Evolutionary conservation across 2,329 filamentous ascomycete genomes (phyloP), one percentile per base, ranked within the genome.

Genomic region (Scytalidium sp.): DNA sequence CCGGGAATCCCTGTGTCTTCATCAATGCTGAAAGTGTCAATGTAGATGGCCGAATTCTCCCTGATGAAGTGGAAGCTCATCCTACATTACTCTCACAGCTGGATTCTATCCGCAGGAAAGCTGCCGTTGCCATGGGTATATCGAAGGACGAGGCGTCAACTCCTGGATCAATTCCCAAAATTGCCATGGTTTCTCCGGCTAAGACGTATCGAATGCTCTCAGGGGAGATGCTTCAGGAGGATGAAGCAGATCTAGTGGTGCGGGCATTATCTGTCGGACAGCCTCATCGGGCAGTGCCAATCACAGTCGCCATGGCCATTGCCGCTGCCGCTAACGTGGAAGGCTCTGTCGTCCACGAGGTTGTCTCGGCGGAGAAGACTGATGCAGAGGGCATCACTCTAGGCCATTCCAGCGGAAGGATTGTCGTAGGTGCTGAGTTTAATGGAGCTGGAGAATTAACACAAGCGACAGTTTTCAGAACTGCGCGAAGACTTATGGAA

Each of bases 1-100:
- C 80, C 1, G 78, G 78, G 1, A 87, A 86, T 56, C 85, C 84
- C 0, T 80, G 78, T 43, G 73, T 84, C 13, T 88, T 88, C 59
- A 68, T 88, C 1, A 68, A 68, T 7, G 80, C 83, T 0, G 60
- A 68, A 2, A 76, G 82, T 50, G 59, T 87, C 1, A 74, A 67
- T 3, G 66, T 81, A 2, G 64, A 74, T 17, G 72, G 74, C 3
- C 70, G 71, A 9, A 70, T 85, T 29, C 70, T 77, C 0, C 82
- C 84, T 0, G 70, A 78, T 20, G 70, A 74, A 22, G 73, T 86
- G 41, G 75, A 80, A 19, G 68, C 70, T 2, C 64, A 77, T 47
- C 55, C 66, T 0, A 57, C 57, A 1, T 64, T 84, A 1, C 66
- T 78, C 7, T 43, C 60, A 0, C 71, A 70, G 3, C 68, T 87